These are phyloP conservation scores for Solanum etuberosum DNA, from an alignment of 257 asterid genomes.

Conservation along the genomic window DNA sequence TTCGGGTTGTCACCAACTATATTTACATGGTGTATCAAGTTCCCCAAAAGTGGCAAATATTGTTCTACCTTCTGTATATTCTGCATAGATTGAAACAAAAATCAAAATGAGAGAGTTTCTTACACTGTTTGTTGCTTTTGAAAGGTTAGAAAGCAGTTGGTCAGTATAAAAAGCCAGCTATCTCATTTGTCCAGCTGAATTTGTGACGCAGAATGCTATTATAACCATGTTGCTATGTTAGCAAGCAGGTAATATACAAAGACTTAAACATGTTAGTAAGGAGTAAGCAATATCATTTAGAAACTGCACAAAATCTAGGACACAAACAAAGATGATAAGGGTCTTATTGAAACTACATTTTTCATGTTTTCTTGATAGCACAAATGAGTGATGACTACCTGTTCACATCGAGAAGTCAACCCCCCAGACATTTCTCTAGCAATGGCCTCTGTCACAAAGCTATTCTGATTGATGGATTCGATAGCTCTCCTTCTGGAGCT, in stretches of 20 bases:
- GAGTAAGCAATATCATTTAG: neutral
- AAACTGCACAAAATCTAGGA: neutral
- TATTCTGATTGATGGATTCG: conserved; percentile 30
- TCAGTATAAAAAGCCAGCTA: neutral
- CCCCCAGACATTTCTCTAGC: conserved; percentile 82
- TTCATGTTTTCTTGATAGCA: neutral
- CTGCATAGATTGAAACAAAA: conserved; percentile 15
- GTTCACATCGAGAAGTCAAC: conserved; percentile 44
- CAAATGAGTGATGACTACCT: conserved; percentile 16
- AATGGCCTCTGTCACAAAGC: conserved; percentile 41
- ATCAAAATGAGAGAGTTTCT: neutral
- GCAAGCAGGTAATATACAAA: neutral
- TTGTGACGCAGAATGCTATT: neutral
- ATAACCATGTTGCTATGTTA: neutral
- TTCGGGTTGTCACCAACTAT: neutral
- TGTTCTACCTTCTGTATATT: conserved; percentile 55
- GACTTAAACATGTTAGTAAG: neutral
- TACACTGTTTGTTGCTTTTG: neutral
- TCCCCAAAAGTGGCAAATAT: conserved; percentile 50
- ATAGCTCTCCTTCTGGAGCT: conserved; percentile 57
- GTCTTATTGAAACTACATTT: neutral
- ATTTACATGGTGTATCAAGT: conserved; percentile 26
- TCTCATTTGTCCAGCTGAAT: neutral
- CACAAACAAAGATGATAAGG: neutral
- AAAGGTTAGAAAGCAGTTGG: neutral